phyloP scores from a whole-genome alignment of 116 monocot species.

The Phalaenopsis hybrid region DNA sequence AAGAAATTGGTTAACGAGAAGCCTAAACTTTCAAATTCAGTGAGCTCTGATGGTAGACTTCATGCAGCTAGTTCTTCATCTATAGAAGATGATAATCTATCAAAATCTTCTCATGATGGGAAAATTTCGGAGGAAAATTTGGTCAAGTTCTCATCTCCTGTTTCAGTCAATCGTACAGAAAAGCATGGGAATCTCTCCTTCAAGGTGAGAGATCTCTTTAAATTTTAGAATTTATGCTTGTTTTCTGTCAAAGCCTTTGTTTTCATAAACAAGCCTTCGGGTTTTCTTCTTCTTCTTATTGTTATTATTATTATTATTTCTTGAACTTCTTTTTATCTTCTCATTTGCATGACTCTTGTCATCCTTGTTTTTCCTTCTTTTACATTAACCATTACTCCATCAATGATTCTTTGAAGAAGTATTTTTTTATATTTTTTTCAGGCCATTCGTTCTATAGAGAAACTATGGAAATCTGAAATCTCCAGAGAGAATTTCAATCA shows the following conservation, averaged over 20 bases:
- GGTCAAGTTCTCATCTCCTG: slow-evolving; percentile 6
- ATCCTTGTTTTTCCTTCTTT: no score
- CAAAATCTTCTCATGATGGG: slow-evolving; percentile 4
- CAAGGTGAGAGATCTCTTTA: not conserved
- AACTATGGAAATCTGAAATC: slow-evolving; percentile 14
- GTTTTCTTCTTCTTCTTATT: not conserved
- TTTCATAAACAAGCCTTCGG: no score
- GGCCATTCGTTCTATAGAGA: slow-evolving; percentile 19
- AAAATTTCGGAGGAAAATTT: slow-evolving; percentile 4
- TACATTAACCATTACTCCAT: no score
- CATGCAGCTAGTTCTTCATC: not conserved
- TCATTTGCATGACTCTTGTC: no score
- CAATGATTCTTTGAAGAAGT: no score
- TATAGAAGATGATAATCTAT: slow-evolving; percentile 2
- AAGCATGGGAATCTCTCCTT: not conserved
- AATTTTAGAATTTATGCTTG: no score
- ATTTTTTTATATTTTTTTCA: slow-evolving; percentile 8
- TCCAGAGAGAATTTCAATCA: slow-evolving; percentile 12
- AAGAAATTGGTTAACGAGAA: slow-evolving; percentile 39
- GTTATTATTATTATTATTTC: no score
- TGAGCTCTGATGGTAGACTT: not conserved
- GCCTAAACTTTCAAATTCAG: slow-evolving; percentile 14
- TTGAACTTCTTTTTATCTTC: no score
- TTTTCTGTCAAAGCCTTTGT: no score
- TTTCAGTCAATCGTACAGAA: slow-evolving; percentile 4